phyloP scores from a whole-genome alignment of 306 rosid genomes.

The Carpinus fangiana region DNA sequence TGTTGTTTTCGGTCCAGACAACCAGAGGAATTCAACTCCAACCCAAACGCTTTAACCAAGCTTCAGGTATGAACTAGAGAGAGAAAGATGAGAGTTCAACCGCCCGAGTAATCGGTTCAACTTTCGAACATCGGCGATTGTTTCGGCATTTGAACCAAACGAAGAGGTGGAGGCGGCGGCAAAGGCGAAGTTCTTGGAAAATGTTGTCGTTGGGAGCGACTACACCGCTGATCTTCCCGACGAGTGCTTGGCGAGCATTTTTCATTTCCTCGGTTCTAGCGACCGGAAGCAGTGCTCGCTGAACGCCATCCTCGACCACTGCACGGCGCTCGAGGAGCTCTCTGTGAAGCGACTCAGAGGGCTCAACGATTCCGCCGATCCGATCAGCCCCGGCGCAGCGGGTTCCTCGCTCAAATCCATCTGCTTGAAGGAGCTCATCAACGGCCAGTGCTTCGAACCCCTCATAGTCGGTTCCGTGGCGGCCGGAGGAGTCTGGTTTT shows the following conservation, averaged over 20 bases:
- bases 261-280: slow-evolving; percentile 48
- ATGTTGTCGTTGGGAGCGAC: slow-evolving; percentile 22
- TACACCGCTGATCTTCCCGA: slow-evolving; percentile 63
- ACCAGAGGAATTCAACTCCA: no score
- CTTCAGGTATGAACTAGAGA: no score
- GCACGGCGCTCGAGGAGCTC: slow-evolving; percentile 63
- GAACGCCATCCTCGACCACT: slow-evolving; percentile 54
- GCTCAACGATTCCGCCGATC: slow-evolving; percentile 40
- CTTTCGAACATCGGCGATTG: slow-evolving; percentile 13
- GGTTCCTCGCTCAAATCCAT: slow-evolving; percentile 60
- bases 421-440: slow-evolving; percentile 60
- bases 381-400: slow-evolving; percentile 39
- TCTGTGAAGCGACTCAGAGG: slow-evolving; percentile 78
- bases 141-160: not conserved
- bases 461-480: slow-evolving; percentile 45
- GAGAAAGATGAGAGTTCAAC: not conserved
- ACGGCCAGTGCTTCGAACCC: slow-evolving; percentile 66
- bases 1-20: no score
- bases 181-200: slow-evolving; percentile 21
- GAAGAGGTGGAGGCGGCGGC: not conserved
- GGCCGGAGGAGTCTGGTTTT: no score
- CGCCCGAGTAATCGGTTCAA: slow-evolving; percentile 28
- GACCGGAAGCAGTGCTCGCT: slow-evolving; percentile 68
- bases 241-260: slow-evolving; percentile 59
- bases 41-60: no score